A percentile compares a stretch with the other conserved stretches of the same genome.
These are phyloP conservation scores for Bretschneidera sinensis DNA, from an alignment of 345 rosid species.

Conservation along the genomic window DNA sequence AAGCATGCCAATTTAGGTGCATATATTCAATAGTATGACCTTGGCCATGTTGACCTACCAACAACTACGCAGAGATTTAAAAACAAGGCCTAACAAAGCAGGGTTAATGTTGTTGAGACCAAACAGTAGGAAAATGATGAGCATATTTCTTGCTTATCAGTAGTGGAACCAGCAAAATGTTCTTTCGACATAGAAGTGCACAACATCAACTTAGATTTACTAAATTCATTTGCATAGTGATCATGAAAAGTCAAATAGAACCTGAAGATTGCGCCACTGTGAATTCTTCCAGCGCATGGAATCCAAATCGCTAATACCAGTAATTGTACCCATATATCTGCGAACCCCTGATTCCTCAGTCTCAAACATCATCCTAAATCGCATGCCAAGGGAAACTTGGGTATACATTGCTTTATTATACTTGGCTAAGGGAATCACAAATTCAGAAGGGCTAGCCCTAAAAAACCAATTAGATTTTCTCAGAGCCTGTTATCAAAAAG, in stretches of 20 bases:
- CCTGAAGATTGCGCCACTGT: slow-evolving; percentile 99
- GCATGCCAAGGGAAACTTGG: slow-evolving; percentile 90
- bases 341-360: slow-evolving; percentile 96
- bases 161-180: no score
- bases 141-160: no score
- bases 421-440: slow-evolving; percentile 95
- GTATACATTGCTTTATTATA: slow-evolving; percentile 81
- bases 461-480: slow-evolving; percentile 23
- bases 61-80: no score
- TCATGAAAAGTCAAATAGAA: slow-evolving; percentile 15
- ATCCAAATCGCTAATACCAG: slow-evolving; percentile 85
- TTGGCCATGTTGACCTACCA: no score
- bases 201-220: neutral
- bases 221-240: no score
- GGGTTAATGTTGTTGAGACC: no score
- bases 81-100: no score
- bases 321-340: slow-evolving; percentile 94
- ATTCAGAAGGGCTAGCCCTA: slow-evolving; percentile 95
- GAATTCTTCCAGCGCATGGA: slow-evolving; percentile 87
- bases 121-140: no score
- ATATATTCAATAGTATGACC: no score
- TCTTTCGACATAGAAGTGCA: neutral
- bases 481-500: slow-evolving; percentile 13
- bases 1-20: neutral
- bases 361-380: slow-evolving; percentile 98